Evolutionary conservation across 2,329 filamentous ascomycete genomes (phyloP).

Genomic region (Diplocarpon rosae): DNA sequence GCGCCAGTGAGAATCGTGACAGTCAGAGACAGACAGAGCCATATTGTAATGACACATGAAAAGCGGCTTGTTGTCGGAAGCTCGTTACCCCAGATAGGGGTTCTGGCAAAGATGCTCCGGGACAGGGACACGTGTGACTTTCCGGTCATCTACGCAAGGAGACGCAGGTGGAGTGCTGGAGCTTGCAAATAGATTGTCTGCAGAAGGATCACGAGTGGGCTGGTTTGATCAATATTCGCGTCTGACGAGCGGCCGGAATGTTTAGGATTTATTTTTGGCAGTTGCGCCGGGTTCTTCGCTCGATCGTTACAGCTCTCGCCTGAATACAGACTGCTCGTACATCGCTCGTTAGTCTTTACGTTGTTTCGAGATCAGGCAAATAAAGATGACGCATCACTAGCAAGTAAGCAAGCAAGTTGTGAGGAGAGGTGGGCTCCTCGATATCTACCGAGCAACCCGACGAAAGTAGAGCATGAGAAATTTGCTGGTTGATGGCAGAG

Average conservation of each 20-base stretch:
- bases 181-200: constrained; percentile 39
- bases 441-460: constrained; percentile 39
- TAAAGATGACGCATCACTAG: constrained; percentile 4
- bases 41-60: too few relatives aligned
- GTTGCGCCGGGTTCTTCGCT: constrained; percentile 36
- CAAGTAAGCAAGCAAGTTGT: constrained; percentile 29
- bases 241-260: constrained; percentile 36
- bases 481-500: constrained; percentile 46
- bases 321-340: constrained; percentile 44
- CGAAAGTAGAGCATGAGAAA: constrained; percentile 39
- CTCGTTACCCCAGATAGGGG: too few relatives aligned
- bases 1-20: too few relatives aligned
- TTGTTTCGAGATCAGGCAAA: not conserved
- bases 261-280: constrained; percentile 44
- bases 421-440: constrained; percentile 42
- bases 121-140: too few relatives aligned
- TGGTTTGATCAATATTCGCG: constrained; percentile 50
- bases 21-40: too few relatives aligned
- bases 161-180: constrained; percentile 38
- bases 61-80: too few relatives aligned
- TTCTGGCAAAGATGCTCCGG: too few relatives aligned
- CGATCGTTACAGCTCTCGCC: constrained; percentile 43
- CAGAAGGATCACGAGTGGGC: constrained; percentile 37
- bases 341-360: constrained; percentile 19
- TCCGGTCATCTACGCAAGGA: constrained; percentile 18